Evolutionary conservation across 495 filamentous ascomycete species (phyloP), one percentile per base, ranked within the genome.

Genomic region (Daldinia caldariorum): DNA sequence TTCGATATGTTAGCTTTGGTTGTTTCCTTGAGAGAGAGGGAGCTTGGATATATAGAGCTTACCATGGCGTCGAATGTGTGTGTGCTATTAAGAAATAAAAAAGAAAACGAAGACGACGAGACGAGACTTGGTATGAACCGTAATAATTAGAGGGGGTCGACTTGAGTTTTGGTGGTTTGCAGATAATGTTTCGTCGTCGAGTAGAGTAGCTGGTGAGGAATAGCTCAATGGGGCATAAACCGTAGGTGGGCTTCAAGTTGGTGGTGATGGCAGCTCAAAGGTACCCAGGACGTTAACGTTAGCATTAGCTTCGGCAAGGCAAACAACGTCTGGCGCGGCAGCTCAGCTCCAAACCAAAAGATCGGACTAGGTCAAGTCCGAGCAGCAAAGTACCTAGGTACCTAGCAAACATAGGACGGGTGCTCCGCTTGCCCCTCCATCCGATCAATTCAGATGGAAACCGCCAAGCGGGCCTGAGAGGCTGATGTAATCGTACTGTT

Each of bases 321-420:
- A 78, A 78, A 77, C 76, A 77, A 77, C 68, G 63, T 72, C 76
- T 78, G 76, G 76, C 76, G 76, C 74, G 76, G 76, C 76, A 76
- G 72, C 74, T 76, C 53, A 69, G 65, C 70, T 63, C 63, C 32
- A 41, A 26, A 26, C 1, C 26, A 1, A 26, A 26, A 26, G 51
- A 58, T 39, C 34, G 43, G 57, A 32, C 14, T 49, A 54, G 57
- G 50, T 55, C 50, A 55, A 58, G 38, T 18, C 26, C 35, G 50
- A 3, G 26, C 26, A 26, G 26, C 26, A 26, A 26, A 26, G 60
- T 10, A 3, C 34, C 9, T 12, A 54, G 16, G 29, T 47, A 16
- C 22, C 26, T 54, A n/a, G 35, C 26, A 43, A 14, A 9, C 9
- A 41, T 26, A 26, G 26, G 26, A n/a, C n/a, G n/a, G 1, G 3